Percentiles rank a stretch among this genome's conserved stretches.
Evolutionary conservation across 2,329 filamentous ascomycete species (phyloP).

Genomic region (Arthrobotrys sinensis): DNA sequence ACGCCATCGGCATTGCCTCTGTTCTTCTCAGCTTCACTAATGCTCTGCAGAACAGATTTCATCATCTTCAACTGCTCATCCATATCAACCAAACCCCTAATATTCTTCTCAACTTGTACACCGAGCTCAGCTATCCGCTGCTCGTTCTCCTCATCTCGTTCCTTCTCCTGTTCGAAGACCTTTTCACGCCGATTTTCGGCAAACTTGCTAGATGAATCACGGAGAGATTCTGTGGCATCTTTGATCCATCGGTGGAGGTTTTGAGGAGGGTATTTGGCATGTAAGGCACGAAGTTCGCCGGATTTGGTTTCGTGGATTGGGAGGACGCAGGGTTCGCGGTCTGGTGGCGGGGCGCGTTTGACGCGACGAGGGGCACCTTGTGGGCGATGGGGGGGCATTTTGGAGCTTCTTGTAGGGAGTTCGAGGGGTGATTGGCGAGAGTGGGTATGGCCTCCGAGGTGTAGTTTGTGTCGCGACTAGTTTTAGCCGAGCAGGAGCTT

Average conservation of each 20-base stretch:
- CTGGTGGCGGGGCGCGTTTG: slow-evolving; percentile 27
- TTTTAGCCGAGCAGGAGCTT: background rate
- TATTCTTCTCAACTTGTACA: slow-evolving; percentile 49
- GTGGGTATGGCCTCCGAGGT: background rate
- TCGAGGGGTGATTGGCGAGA: background rate
- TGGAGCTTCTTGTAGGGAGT: background rate
- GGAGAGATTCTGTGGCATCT: slow-evolving; percentile 39
- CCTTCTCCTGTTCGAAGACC: slow-evolving; percentile 35
- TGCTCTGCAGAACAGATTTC: slow-evolving; percentile 38
- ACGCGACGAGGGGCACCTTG: slow-evolving; percentile 28
- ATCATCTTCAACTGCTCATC: slow-evolving; percentile 44
- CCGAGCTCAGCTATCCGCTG: slow-evolving; percentile 47
- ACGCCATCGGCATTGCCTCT: slow-evolving; percentile 43
- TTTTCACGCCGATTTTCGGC: slow-evolving; percentile 38
- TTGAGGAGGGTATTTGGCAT: slow-evolving; percentile 49
- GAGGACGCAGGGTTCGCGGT: slow-evolving; percentile 33
- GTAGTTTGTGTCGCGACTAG: background rate
- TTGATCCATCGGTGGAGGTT: slow-evolving; percentile 34
- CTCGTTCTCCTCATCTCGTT: slow-evolving; percentile 37
- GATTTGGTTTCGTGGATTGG: slow-evolving; percentile 39
- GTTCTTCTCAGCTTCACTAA: slow-evolving; percentile 35
- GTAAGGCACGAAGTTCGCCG: slow-evolving; percentile 49
- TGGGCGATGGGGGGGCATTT: slow-evolving; percentile 39
- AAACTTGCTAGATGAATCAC: slow-evolving; percentile 43
- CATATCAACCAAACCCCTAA: slow-evolving; percentile 49